Evolutionary conservation across 2,329 filamentous ascomycete species (phyloP).

Genomic region (Sordariomycetes sp.): DNA sequence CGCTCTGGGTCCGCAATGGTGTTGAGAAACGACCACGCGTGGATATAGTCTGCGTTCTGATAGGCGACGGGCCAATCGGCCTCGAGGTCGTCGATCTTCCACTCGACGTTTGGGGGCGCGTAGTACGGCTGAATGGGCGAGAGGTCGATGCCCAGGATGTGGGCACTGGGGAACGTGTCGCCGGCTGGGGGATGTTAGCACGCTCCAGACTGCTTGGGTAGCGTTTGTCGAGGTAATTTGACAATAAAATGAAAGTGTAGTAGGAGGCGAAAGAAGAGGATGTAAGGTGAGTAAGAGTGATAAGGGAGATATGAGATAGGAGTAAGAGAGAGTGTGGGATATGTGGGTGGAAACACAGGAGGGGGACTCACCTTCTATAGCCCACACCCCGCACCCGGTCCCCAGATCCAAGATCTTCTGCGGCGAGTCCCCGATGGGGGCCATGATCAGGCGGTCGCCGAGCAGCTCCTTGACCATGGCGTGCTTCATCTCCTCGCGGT

Average conservation of each 20-base stretch:
- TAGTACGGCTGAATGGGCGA: conserved; percentile 41
- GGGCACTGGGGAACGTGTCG: conserved; percentile 23
- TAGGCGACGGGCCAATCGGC: conserved; percentile 20
- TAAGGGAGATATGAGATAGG: no score
- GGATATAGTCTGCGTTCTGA: conserved; percentile 42
- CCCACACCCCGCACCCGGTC: conserved; percentile 48
- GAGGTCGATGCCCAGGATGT: conserved; percentile 38
- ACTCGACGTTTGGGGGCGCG: conserved; percentile 25
- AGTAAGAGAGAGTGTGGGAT: no score
- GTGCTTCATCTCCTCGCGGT: conserved; percentile 34
- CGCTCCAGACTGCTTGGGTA: no score
- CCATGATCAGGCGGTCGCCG: conserved; percentile 23
- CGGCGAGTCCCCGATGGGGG: conserved; percentile 28
- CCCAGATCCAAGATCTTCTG: conserved; percentile 43
- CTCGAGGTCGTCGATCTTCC: conserved; percentile 21
- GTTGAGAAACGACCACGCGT: conserved; percentile 42
- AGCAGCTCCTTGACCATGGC: conserved; percentile 32
- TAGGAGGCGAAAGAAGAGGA: no score
- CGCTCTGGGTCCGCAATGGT: conserved; percentile 40
- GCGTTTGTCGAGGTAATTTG: no score
- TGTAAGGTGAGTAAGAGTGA: no score
- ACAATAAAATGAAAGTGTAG: no score
- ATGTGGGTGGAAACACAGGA: no score
- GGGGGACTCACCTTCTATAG: conserved; percentile 19
- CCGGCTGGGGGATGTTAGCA: neutral